Evolutionary conservation across 1,284 basidiomycete species (phyloP), one percentile per base, ranked within the genome.

Genomic region (Thecaphora frezii): DNA sequence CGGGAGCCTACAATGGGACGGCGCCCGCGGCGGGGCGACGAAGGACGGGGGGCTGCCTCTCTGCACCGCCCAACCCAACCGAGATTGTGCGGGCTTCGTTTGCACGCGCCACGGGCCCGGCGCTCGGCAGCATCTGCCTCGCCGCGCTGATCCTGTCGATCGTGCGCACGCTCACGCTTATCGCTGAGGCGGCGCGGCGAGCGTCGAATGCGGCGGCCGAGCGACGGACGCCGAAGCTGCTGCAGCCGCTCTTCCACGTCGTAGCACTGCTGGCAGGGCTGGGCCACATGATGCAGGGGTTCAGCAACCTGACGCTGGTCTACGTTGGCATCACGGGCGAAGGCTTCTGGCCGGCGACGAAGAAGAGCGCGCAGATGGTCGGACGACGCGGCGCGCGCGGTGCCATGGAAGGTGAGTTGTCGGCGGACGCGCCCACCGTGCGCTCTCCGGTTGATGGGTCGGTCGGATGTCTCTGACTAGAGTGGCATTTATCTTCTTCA

Each of bases 281-380:
- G 2, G 59, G 62, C 19, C 53, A 66, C 0, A 57, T 74, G 26
- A 37, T 73, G 33, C 59, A 71, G 48, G 56, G 58, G 21, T 58
- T 73, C 47, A 91, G 90, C 80, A 86, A 86, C 39, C 88, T 91
- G 69, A 90, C 89, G 14, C 82, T 94, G 28, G 85, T 92, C 12
- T 93, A 93, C 76, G 85, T 86, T 1, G 92, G 92, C 0, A 82
- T 96, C 56, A 93, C 90, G 0, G 92, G 91, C 0, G 88, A 89
- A 50, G 83, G 86, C 1, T 94, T 93, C 79, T 88, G 90, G 83
- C 83, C 84, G 8, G 87, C 87, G 58, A 89, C 90, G 13, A 83
- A 86, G 54, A 82, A 89, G 38, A 85, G 87, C 14, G 82, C 82
- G 52, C 87, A 84, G 33, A 80, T 90, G 77, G 82, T 63, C 24